These are phyloP conservation scores for Salix arbutifolia DNA, from an alignment of 345 rosid species.

Conservation along the genomic window DNA sequence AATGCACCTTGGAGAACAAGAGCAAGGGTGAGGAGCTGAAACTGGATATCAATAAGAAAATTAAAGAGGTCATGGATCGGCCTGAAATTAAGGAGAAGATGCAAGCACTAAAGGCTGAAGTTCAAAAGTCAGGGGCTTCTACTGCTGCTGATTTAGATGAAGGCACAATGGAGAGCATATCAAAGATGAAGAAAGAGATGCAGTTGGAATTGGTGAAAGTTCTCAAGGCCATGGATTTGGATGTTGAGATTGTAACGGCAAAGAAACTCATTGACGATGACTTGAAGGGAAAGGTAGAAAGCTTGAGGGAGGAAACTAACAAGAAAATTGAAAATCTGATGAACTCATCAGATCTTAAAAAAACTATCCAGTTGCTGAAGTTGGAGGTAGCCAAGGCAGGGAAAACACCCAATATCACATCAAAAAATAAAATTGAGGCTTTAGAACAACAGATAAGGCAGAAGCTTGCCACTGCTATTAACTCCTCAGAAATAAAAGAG, in stretches of 20 bases:
- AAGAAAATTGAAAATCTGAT: constrained; percentile 50
- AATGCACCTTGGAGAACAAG: constrained; percentile 39
- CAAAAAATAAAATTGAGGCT: constrained; percentile 49
- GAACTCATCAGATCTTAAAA: constrained; percentile 54
- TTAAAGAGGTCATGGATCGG: constrained; percentile 50
- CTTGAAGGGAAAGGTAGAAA: constrained; percentile 37
- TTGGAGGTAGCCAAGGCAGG: constrained; percentile 59
- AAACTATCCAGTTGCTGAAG: constrained; percentile 56
- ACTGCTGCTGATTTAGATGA: constrained; percentile 48
- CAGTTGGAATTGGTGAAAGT: constrained; percentile 47
- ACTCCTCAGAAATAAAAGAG: constrained; percentile 46
- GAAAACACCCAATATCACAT: constrained; percentile 34
- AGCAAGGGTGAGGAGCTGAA: constrained; percentile 28
- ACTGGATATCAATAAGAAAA: constrained; percentile 51
- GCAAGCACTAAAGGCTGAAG: constrained; percentile 55
- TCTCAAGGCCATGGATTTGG: constrained; percentile 57
- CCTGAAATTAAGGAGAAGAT: constrained; percentile 63
- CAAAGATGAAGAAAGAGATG: constrained; percentile 43
- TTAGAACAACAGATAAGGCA: constrained; percentile 57
- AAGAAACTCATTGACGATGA: constrained; percentile 29
- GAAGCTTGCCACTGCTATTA: constrained; percentile 52
- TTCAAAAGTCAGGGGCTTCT: constrained; percentile 47
- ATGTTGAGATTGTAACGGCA: constrained; percentile 38
- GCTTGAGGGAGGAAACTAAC: constrained; percentile 49
- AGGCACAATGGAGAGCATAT: constrained; percentile 50